A percentile compares a stretch with the other conserved stretches of the same genome.
These are phyloP conservation scores for Collariella sp. DNA, from an alignment of 495 filamentous ascomycete genomes.

Conservation along the genomic window DNA sequence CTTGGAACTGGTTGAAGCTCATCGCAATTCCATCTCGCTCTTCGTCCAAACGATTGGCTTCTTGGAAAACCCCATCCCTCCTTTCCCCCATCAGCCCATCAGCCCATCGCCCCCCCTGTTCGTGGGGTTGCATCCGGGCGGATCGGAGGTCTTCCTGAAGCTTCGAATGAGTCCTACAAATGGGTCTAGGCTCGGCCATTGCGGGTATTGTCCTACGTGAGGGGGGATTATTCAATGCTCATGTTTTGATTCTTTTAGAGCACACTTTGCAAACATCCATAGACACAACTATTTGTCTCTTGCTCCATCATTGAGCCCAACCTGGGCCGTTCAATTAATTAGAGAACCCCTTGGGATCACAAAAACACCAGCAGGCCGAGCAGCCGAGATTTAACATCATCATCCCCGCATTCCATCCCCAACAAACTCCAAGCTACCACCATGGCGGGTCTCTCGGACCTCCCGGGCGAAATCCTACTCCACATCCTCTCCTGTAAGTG, in stretches of 20 bases:
- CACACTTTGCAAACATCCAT: no score
- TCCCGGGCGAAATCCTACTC: conserved; percentile 71
- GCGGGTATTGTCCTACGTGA: no score
- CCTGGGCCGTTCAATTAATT: background rate
- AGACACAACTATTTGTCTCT: no score
- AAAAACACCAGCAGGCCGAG: background rate
- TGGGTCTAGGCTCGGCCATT: no score
- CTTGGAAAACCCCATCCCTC: no score
- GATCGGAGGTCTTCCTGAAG: background rate
- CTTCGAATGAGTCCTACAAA: background rate
- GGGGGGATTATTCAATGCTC: no score
- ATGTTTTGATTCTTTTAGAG: no score
- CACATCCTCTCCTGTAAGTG: conserved; percentile 65
- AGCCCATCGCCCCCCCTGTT: no score
- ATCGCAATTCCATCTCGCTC: no score
- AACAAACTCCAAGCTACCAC: background rate
- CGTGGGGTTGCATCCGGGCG: background rate
- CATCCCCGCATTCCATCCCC: background rate
- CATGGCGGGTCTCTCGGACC: conserved; percentile 36
- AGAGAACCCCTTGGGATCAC: background rate
- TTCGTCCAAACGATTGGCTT: no score
- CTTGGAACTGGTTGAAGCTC: background rate
- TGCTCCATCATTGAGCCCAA: no score
- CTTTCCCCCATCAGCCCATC: no score
- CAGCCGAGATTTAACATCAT: background rate